Conservation (phyloP, 495 filamentous ascomycete species). For the Hypoxylon crocopeplum region DNA sequence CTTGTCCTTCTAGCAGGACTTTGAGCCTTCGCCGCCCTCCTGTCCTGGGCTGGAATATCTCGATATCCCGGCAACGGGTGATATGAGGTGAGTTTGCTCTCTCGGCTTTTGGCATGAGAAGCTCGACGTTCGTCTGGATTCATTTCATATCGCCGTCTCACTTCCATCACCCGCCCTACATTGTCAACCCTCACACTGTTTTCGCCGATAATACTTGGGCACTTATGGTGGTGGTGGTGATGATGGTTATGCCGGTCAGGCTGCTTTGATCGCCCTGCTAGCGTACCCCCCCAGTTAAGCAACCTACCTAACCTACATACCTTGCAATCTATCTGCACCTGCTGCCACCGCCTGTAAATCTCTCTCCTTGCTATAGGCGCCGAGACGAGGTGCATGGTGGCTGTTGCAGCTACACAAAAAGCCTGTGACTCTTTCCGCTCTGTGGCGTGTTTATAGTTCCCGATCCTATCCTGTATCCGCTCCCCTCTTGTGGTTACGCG, state of each 20-base stretch:
- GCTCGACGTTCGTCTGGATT: background rate
- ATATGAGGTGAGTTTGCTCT: slow-evolving; percentile 53
- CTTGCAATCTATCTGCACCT: slow-evolving; percentile 36
- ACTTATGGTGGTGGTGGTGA: slow-evolving; percentile 4
- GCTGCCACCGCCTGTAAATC: slow-evolving; percentile 34
- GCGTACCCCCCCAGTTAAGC: slow-evolving; percentile 13
- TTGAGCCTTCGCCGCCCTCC: slow-evolving; percentile 56
- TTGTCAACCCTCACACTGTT: background rate
- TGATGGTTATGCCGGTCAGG: slow-evolving; percentile 18
- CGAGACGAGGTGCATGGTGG: slow-evolving; percentile 38
- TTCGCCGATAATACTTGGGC: slow-evolving; percentile 20
- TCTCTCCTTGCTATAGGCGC: slow-evolving; percentile 29
- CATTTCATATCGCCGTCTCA: slow-evolving; percentile 5
- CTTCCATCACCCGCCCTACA: slow-evolving; percentile 7
- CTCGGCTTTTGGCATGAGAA: slow-evolving; percentile 1
- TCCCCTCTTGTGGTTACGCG: slow-evolving; percentile 50
- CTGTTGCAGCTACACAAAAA: slow-evolving; percentile 39
- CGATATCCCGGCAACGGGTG: slow-evolving; percentile 52
- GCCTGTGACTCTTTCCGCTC: slow-evolving; percentile 34
- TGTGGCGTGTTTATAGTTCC: slow-evolving; percentile 46
- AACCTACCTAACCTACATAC: slow-evolving; percentile 19
- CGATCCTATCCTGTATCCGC: slow-evolving; percentile 53
- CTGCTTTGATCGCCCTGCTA: slow-evolving; percentile 29
- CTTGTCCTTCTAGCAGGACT: slow-evolving; percentile 51
- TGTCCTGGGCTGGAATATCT: slow-evolving; percentile 57